Evolutionary conservation across 1,284 basidiomycete species (phyloP), one percentile per base, ranked within the genome.

Genomic region (Rhodotorula sp.): DNA sequence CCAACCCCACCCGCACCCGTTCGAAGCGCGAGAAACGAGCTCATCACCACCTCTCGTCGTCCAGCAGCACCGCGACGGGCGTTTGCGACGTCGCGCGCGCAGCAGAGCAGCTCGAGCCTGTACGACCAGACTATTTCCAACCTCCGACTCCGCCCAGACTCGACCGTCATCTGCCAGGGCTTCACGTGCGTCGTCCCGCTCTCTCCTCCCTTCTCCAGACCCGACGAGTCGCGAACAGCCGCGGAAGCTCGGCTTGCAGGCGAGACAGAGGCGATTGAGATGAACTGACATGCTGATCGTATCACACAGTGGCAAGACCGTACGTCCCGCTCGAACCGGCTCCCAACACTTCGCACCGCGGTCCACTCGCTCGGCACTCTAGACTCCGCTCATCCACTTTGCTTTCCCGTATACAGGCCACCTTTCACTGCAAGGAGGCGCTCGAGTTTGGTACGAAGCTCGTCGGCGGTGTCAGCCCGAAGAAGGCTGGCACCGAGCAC

Each of bases 381-480:
- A 17, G 2, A 22, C 15, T 46, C 34, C 24, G 30, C 59, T 30
- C 7, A 30, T 20, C 39, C 47, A 22, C 47, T 64, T 2, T 36
- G 49, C 22, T 44, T 34, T 3, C 47, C 29, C 24, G 9, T 17
- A 15, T 52, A 36, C 76, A 97, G 94, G 95, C 89, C 77, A 98
- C 95, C 77, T 99, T 99, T 87, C 96, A 99, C 85, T 88, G 89
- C 74, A 90, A 87, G 80, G 94, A 98, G 82, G 94, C 96, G 59
- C 83, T 99, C 74, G 91, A 88, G 61, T 99, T 93, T 81, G 94
- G 94, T 46, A 99, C 96, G 70, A 91, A 90, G 71, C 93, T 99
- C 88, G 92, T 99, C 70, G 96, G 95, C 69, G 96, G 96, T 79
- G 94, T 96, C 65, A 94, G 92, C 49, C 96, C 95, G 62, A 96